Evolutionary conservation across 176 grass and related monocot species (phyloP), one percentile per base, ranked within the genome.

Genomic region (Oryza longistaminata): DNA sequence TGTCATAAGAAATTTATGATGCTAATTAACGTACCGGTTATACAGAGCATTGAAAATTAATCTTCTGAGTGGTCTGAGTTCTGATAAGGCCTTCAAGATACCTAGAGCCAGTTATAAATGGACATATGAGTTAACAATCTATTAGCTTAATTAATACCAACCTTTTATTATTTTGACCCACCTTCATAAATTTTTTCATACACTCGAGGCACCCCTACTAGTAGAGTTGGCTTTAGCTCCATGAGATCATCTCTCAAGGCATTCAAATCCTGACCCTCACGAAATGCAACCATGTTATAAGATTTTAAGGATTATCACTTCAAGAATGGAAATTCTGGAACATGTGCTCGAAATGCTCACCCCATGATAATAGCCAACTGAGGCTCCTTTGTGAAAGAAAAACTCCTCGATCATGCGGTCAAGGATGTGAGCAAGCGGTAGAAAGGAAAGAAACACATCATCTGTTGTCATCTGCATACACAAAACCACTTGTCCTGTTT

Each of bases 381-480:
- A 99, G 46, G 93, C 96, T 21, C 96, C 96, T 81, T 94, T 96
- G 86, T 96, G 91, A 74, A 99, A 91, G 49, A 99, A 99, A 68
- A 92, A 99, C 79, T 99, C 96, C 91, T 99, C 96, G 60, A 99
- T 90, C 77, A 95, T 90, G 64, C 96, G 91, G 50, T 99, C 96
- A 5, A 99, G 96, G 72, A 99, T 96, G 84, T 99, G 96, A 81
- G 96, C 96, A 66, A 99, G 91, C 19, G 96, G 96, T 70, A 99
- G 91, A 80, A 99, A 99, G 9, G 96, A 99, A 37, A 99, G 92
- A 78, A 95, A 99, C n/a, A 96, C 91, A 82, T 99, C 96, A 42
- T 99, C 93, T 66, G 87, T 84, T 76, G 96, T 92, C 96, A 99
- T 99, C 96, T 99, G 87, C 81, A 80, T 80, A 70, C 42, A 66